A percentile compares a stretch with the other conserved stretches of the same genome.
phyloP scores from a whole-genome alignment of 1,284 basidiomycete species.

The Acaromyces ingoldii region DNA sequence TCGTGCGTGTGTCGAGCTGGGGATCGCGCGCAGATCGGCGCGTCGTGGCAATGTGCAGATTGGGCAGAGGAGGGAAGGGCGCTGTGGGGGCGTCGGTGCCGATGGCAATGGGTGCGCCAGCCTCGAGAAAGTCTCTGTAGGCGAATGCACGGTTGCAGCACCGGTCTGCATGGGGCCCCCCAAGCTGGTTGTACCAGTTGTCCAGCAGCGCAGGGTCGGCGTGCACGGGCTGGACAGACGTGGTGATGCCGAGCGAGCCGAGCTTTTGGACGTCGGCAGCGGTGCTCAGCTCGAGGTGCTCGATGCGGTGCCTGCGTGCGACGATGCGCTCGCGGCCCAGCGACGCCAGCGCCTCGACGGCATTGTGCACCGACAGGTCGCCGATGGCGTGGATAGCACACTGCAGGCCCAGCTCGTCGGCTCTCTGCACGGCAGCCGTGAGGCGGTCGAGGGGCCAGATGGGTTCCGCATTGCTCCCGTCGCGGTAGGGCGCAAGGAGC shows the following conservation, averaged over 20 bases:
- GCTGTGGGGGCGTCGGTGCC: slow-evolving; percentile 28
- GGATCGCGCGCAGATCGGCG: slow-evolving; percentile 20
- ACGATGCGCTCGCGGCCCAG: slow-evolving; percentile 11
- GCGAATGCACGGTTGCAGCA: slow-evolving; percentile 24
- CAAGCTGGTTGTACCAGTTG: slow-evolving; percentile 26
- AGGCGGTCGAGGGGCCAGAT: slow-evolving; percentile 22
- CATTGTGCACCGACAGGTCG: slow-evolving; percentile 23
- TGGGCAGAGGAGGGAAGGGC: slow-evolving; percentile 21
- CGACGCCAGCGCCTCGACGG: slow-evolving; percentile 22
- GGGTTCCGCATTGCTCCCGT: slow-evolving; percentile 19
- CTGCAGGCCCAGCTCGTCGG: slow-evolving; percentile 23
- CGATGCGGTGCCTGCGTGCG: slow-evolving; percentile 20
- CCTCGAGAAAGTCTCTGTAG: slow-evolving; percentile 24
- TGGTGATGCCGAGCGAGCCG: slow-evolving; percentile 23
- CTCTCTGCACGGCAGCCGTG: slow-evolving; percentile 12
- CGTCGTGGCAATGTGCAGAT: slow-evolving; percentile 23
- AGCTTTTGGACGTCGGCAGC: slow-evolving; percentile 22
- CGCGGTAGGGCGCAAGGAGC: slow-evolving; percentile 22
- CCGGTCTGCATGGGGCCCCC: slow-evolving; percentile 9
- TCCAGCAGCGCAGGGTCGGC: slow-evolving; percentile 21
- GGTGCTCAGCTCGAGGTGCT: slow-evolving; percentile 28
- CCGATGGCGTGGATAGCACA: slow-evolving; percentile 26
- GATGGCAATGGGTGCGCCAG: slow-evolving; percentile 21
- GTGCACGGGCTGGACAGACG: slow-evolving; percentile 27
- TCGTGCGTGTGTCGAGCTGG: slow-evolving; percentile 11